Evolutionary conservation across 2,329 filamentous ascomycete genomes (phyloP).

Genomic region (Trichoderma atroviride): DNA sequence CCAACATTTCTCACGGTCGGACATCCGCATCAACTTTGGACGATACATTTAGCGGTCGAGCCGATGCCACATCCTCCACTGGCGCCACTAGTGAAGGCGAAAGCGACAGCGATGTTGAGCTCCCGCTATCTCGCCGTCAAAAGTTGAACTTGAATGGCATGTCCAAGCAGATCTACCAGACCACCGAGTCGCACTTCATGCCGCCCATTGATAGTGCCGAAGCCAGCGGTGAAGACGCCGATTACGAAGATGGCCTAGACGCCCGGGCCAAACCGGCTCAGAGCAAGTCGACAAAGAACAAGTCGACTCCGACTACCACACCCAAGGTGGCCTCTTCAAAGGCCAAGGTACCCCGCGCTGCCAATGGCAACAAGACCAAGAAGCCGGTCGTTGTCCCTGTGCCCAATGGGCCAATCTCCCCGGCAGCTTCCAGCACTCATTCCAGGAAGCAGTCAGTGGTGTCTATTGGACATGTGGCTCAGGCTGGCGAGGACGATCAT

Average conservation of each 20-base stretch:
- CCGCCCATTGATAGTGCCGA: conserved; percentile 53
- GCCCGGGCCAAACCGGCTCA: conserved; percentile 48
- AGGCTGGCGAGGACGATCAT: conserved; percentile 77
- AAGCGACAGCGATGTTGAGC: conserved; percentile 65
- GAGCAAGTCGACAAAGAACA: conserved; percentile 46
- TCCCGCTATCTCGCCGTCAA: conserved; percentile 61
- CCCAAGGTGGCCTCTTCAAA: conserved; percentile 45
- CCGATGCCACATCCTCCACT: conserved; percentile 81
- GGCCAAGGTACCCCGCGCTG: conserved; percentile 48
- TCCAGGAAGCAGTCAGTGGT: conserved; percentile 76
- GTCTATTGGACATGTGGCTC: conserved; percentile 54
- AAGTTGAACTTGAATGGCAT: conserved; percentile 52
- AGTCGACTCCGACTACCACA: conserved; percentile 37
- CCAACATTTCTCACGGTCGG: conserved; percentile 88
- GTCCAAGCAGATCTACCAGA: conserved; percentile 53
- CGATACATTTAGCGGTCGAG: conserved; percentile 88
- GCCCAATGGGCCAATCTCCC: conserved; percentile 58
- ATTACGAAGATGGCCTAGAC: conserved; percentile 41
- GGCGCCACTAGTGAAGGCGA: conserved; percentile 81
- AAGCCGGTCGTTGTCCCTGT: conserved; percentile 47
- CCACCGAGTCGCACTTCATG: conserved; percentile 56
- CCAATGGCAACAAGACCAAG: conserved; percentile 52
- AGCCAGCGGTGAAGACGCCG: conserved; percentile 41
- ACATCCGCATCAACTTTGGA: conserved; percentile 92
- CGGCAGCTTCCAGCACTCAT: conserved; percentile 64